These are phyloP conservation scores for Starmerella apis DNA, from an alignment of 805 yeast species.

Conservation along the genomic window DNA sequence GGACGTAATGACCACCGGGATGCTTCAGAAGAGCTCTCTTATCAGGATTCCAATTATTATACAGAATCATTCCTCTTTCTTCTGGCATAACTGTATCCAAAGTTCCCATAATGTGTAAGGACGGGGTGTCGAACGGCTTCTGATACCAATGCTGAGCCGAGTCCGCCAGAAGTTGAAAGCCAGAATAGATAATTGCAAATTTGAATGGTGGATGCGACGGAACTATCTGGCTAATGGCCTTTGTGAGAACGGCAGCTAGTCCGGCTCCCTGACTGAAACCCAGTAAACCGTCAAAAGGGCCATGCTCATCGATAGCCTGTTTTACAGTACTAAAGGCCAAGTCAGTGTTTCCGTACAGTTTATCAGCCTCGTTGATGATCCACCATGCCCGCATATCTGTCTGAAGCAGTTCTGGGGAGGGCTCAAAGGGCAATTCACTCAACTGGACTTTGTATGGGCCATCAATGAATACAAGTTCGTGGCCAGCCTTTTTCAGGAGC, in stretches of 20 bases:
- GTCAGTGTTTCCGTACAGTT: conserved; percentile 30
- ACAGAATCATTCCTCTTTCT: conserved; percentile 54
- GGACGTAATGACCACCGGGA: conserved; percentile 97
- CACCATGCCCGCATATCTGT: conserved; percentile 62
- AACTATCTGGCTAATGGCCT: conserved; percentile 43
- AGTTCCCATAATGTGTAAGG: conserved; percentile 78
- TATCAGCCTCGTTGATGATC: conserved; percentile 39
- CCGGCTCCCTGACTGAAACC: conserved; percentile 97
- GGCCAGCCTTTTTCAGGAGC: conserved; percentile 51
- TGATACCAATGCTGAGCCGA: conserved; percentile 29
- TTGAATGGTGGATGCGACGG: conserved; percentile 47
- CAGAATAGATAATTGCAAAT: conserved; percentile 69
- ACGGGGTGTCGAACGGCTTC: conserved; percentile 32
- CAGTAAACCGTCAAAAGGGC: conserved; percentile 78
- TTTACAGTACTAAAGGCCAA: conserved; percentile 43
- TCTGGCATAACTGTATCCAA: conserved; percentile 76
- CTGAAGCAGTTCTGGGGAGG: conserved; percentile 25
- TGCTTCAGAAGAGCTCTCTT: conserved; percentile 50
- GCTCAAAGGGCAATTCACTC: conserved; percentile 64
- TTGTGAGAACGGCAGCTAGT: conserved; percentile 58
- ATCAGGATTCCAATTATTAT: conserved; percentile 39
- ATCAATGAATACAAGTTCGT: conserved; percentile 64
- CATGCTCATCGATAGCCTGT: conserved; percentile 49
- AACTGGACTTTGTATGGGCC: conserved; percentile 61
- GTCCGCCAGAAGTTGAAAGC: conserved; percentile 34